A percentile compares a stretch with the other conserved stretches of the same genome.
phyloP scores from a whole-genome alignment of 371 early-diverging fungal genomes.

The Lichtheimia corymbifera region DNA sequence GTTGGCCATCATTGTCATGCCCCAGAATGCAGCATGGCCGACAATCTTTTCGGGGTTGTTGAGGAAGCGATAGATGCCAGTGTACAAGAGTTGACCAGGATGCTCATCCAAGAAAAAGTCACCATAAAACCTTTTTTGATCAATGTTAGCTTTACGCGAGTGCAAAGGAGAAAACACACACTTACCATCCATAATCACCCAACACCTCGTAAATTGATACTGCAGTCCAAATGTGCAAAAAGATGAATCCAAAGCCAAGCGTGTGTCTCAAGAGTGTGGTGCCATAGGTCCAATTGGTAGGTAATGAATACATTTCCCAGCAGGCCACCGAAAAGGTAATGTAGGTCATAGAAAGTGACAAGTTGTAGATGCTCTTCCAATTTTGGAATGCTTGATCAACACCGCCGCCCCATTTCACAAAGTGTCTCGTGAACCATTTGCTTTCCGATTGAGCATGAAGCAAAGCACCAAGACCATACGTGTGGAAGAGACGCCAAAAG shows the following conservation, averaged over 20 bases:
- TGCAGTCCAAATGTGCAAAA: slow-evolving; percentile 86
- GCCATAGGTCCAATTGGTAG: slow-evolving; percentile 73
- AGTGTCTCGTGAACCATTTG: slow-evolving; percentile 88
- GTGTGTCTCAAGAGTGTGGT: slow-evolving; percentile 75
- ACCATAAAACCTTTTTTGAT: slow-evolving; percentile 66
- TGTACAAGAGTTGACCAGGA: slow-evolving; percentile 66
- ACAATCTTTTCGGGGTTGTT: slow-evolving; percentile 93
- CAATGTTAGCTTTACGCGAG: background rate
- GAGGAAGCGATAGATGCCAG: slow-evolving; percentile 83
- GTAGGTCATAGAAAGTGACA: slow-evolving; percentile 73
- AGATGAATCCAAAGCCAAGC: slow-evolving; percentile 72
- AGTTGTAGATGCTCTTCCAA: slow-evolving; percentile 73
- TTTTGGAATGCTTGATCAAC: slow-evolving; percentile 85
- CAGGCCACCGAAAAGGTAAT: slow-evolving; percentile 79
- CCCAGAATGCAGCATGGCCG: slow-evolving; percentile 90
- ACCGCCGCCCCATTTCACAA: slow-evolving; percentile 88
- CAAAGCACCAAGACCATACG: slow-evolving; percentile 76
- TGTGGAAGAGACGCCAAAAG: slow-evolving; percentile 86
- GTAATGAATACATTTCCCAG: slow-evolving; percentile 70
- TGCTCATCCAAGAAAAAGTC: slow-evolving; percentile 83
- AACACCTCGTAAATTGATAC: slow-evolving; percentile 87
- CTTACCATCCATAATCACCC: slow-evolving; percentile 88
- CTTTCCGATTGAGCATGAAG: slow-evolving; percentile 75
- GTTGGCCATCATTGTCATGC: slow-evolving; percentile 81
- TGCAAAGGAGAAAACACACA: too few relatives aligned